phyloP scores from a whole-genome alignment of 225 moss, liverwort and hornwort species.

The Polytrichum commune region DNA sequence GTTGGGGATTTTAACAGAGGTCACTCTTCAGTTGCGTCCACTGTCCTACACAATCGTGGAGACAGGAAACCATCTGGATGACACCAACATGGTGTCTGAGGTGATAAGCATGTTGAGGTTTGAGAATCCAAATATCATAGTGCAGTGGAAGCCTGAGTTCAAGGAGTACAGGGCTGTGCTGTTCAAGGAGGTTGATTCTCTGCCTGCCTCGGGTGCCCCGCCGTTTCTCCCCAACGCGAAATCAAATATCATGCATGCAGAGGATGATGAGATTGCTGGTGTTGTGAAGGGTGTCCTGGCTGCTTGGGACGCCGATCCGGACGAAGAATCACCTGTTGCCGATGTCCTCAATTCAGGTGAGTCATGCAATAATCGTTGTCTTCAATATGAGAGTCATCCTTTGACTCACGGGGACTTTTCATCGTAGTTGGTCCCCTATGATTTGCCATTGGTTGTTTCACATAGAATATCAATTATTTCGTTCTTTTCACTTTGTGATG shows the following conservation, averaged over 20 bases:
- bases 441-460: too few relatives aligned
- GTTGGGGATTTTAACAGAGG: conserved; percentile 43
- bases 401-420: not conserved
- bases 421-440: too few relatives aligned
- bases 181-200: conserved; percentile 15
- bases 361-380: not conserved
- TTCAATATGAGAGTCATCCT: not conserved
- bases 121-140: conserved; percentile 32
- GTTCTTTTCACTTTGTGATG: not conserved
- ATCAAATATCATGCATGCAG: not conserved
- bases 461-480: not conserved
- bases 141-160: conserved; percentile 43
- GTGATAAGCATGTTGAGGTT: conserved; percentile 25
- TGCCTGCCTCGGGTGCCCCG: conserved; percentile 15
- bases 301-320: conserved; percentile 19
- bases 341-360: conserved; percentile 40
- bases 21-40: conserved; percentile 48
- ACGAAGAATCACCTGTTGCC: conserved; percentile 38
- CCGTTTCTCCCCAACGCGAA: conserved; percentile 30
- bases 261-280: not conserved
- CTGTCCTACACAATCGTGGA: conserved; percentile 30
- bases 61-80: conserved; percentile 19
- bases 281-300: not conserved
- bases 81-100: conserved; percentile 29
- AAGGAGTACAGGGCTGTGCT: conserved; percentile 12